Percentiles rank a stretch among this genome's conserved stretches.
Conservation (phyloP, 176 grass and related monocot genomes). For the Otatea glauca region DNA sequence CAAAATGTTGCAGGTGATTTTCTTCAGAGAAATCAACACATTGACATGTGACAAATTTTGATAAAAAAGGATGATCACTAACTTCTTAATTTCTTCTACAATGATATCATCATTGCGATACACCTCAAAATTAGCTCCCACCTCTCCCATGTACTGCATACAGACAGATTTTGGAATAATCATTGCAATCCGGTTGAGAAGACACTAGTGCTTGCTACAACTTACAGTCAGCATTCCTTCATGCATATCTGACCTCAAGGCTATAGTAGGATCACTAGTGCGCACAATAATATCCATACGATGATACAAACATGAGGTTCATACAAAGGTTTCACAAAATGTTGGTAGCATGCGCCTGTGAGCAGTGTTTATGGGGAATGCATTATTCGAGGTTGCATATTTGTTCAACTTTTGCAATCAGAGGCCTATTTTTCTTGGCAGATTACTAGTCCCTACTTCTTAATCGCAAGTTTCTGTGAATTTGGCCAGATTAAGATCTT, state of each 20-base stretch:
- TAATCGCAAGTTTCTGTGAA: not conserved
- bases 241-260: not conserved
- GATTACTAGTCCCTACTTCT: not conserved
- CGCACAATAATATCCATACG: not conserved
- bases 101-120: slow-evolving; percentile 83
- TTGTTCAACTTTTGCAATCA: not conserved
- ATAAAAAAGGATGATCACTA: slow-evolving; percentile 13
- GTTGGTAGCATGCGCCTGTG: not conserved
- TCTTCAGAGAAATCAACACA: slow-evolving; percentile 4
- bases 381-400: not conserved
- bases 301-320: not conserved
- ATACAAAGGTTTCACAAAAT: not conserved
- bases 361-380: not conserved
- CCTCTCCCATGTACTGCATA: slow-evolving; percentile 79
- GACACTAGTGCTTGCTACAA: not conserved
- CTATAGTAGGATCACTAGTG: not conserved
- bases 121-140: slow-evolving; percentile 72
- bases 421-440: not conserved
- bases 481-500: not conserved
- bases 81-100: slow-evolving; percentile 73
- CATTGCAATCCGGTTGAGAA: not conserved
- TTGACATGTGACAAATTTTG: not conserved
- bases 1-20: slow-evolving; percentile 37
- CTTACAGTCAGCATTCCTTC: not conserved
- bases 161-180: slow-evolving; percentile 11